Conservation (phyloP, 768 basidiomycete genomes). For the Lentinula lateritia region DNA sequence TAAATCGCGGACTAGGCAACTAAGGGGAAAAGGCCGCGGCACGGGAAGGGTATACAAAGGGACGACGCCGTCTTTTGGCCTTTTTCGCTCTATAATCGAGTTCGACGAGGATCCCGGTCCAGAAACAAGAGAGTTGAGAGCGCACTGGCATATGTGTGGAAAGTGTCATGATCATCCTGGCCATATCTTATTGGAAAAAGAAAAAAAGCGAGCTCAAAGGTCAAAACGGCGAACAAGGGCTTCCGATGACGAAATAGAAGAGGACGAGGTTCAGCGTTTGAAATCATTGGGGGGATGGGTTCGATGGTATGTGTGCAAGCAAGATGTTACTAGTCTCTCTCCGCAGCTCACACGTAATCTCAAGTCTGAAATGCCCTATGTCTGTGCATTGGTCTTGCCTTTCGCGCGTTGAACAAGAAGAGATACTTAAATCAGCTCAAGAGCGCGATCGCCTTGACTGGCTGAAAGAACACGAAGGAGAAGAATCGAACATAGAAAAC, state of each 20-base stretch:
- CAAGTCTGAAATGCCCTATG: slow-evolving; percentile 73
- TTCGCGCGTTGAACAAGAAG: slow-evolving; percentile 57
- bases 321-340: not conserved
- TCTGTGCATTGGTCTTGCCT: slow-evolving; percentile 76
- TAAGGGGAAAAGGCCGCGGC: slow-evolving; percentile 2
- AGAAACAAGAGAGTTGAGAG: slow-evolving; percentile 46
- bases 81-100: slow-evolving; percentile 34
- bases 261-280: slow-evolving; percentile 48
- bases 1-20: slow-evolving; percentile 6
- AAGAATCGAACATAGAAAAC: slow-evolving; percentile 13
- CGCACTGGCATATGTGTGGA: slow-evolving; percentile 63
- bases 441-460: slow-evolving; percentile 42
- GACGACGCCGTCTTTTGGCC: slow-evolving; percentile 36
- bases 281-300: slow-evolving; percentile 73
- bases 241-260: slow-evolving; percentile 46
- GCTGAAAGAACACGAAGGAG: slow-evolving; percentile 20
- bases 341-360: slow-evolving; percentile 10
- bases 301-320: slow-evolving; percentile 51
- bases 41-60: slow-evolving; percentile 16
- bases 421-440: slow-evolving; percentile 63
- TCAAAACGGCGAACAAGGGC: slow-evolving; percentile 34
- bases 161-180: slow-evolving; percentile 62
- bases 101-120: slow-evolving; percentile 52
- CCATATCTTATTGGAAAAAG: slow-evolving; percentile 41
- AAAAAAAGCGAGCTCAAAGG: slow-evolving; percentile 31